Evolutionary conservation across 805 yeast genomes (phyloP).

Genomic region (Crinitomyces ghanaensis): DNA sequence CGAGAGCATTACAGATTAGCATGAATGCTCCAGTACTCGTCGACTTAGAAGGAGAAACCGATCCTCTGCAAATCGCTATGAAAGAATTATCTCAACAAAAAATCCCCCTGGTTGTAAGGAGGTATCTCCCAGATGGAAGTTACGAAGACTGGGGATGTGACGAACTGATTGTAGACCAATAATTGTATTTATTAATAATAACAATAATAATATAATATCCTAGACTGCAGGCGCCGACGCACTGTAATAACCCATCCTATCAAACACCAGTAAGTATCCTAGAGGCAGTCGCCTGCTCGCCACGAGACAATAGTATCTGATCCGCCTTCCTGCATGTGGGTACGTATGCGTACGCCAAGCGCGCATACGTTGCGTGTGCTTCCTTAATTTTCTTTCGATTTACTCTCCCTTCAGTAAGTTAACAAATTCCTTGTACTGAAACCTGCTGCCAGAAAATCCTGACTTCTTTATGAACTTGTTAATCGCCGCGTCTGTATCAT

Average conservation of each 20-base stretch:
- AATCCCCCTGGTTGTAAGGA: constrained; percentile 88
- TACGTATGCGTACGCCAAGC: no score
- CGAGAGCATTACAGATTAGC: constrained; percentile 93
- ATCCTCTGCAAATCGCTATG: constrained; percentile 95
- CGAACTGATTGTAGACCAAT: constrained; percentile 82
- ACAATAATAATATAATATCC: neutral
- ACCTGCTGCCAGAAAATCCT: constrained; percentile 45
- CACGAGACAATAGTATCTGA: neutral
- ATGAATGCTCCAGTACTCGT: constrained; percentile 98
- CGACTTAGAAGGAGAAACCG: constrained; percentile 98
- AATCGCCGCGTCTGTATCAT: constrained; percentile 37
- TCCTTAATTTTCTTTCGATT: no score
- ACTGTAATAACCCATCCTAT: neutral
- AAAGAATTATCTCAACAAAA: constrained; percentile 91
- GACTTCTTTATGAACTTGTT: constrained; percentile 40
- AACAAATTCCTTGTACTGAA: constrained; percentile 54
- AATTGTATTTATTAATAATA: constrained; percentile 13
- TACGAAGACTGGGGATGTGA: constrained; percentile 99
- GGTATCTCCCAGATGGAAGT: constrained; percentile 94
- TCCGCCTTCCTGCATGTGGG: neutral
- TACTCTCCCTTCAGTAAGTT: no score
- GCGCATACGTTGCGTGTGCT: no score
- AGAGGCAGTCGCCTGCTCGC: neutral
- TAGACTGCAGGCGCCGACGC: neutral
- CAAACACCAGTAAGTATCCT: neutral